These are phyloP conservation scores for Rhododendron williamsianum DNA, from an alignment of 148 eudicot genomes.

Conservation along the genomic window DNA sequence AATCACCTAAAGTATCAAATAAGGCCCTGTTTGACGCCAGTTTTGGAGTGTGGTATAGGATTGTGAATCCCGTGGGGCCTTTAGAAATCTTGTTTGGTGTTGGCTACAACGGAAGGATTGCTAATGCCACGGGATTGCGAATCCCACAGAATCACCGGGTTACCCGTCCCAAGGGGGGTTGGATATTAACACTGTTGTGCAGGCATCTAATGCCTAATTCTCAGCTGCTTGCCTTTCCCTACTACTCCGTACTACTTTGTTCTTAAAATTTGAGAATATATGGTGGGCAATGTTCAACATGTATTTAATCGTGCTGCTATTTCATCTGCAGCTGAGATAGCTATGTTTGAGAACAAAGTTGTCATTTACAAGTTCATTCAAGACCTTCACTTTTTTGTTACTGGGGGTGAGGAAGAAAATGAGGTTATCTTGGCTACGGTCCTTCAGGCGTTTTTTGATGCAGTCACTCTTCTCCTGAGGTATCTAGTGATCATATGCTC, in stretches of 20 bases:
- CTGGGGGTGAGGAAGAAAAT: conserved; percentile 67
- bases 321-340: conserved; percentile 48
- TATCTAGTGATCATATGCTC: not conserved
- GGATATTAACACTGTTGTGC: not conserved
- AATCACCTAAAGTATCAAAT: not conserved
- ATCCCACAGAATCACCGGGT: not conserved
- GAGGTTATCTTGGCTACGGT: conserved; percentile 49
- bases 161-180: not conserved
- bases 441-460: conserved; percentile 65
- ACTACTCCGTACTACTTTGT: not conserved
- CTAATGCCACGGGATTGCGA: not conserved
- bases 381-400: conserved; percentile 65
- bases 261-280: not conserved
- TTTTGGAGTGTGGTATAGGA: not conserved
- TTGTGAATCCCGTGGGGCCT: not conserved
- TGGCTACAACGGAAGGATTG: not conserved
- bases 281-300: not conserved
- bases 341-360: conserved; percentile 50
- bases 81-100: not conserved
- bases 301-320: not conserved
- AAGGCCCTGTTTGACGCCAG: not conserved
- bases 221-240: not conserved
- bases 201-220: not conserved
- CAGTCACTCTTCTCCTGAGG: conserved; percentile 59
- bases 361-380: conserved; percentile 62